These are phyloP conservation scores for Rhododendron williamsianum DNA, from an alignment of 148 eudicot species.

Conservation along the genomic window DNA sequence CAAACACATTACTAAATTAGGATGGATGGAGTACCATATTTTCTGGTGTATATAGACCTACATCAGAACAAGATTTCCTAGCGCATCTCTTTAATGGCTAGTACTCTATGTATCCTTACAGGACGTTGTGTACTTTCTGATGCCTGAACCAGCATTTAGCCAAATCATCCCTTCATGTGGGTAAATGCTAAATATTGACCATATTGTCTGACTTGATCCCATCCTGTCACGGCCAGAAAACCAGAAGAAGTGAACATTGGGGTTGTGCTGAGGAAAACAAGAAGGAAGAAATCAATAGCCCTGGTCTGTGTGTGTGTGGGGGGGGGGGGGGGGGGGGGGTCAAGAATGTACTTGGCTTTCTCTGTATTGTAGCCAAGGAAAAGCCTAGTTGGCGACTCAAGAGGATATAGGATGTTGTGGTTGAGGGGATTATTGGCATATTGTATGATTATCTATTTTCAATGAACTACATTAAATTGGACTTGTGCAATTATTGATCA, in stretches of 20 bases:
- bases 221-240: neutral
- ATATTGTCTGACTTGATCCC: neutral
- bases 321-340: too few species aligned
- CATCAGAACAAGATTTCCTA: neutral
- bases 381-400: neutral
- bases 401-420: neutral
- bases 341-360: neutral
- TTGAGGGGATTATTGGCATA: neutral
- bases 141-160: neutral
- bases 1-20: neutral
- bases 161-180: neutral
- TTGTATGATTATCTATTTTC: neutral
- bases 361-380: neutral
- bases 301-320: neutral
- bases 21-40: neutral
- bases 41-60: neutral
- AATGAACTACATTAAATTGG: slow-evolving; percentile 8
- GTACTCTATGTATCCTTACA: neutral
- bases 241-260: neutral
- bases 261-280: neutral
- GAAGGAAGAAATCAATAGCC: neutral
- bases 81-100: neutral
- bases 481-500: neutral
- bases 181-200: neutral
- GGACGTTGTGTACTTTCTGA: neutral